A percentile compares a stretch with the other conserved stretches of the same genome.
Evolutionary conservation across 371 early-diverging fungal genomes (phyloP).

Genomic region (Apophysomyces elegans): DNA sequence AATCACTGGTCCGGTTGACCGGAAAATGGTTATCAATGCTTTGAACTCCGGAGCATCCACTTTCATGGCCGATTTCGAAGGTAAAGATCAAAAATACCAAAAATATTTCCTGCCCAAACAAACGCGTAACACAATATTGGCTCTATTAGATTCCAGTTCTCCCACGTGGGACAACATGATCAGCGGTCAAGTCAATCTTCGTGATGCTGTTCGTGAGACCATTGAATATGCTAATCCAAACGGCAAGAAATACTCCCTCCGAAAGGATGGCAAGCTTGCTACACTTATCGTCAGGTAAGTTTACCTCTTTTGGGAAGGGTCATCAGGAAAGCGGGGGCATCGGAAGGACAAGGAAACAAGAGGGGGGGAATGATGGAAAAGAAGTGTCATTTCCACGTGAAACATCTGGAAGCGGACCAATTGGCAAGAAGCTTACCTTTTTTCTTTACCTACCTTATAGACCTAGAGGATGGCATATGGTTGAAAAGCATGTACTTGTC

Average conservation of each 20-base stretch:
- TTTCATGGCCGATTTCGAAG: constrained; percentile 98
- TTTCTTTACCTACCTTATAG: constrained; percentile 36
- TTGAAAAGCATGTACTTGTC: constrained; percentile 90
- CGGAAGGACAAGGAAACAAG: constrained; percentile 2
- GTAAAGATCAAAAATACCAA: constrained; percentile 33
- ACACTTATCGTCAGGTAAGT: constrained; percentile 86
- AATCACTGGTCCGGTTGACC: constrained; percentile 97
- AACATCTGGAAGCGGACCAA: constrained; percentile 3
- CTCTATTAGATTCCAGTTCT: constrained; percentile 79
- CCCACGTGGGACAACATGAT: constrained; percentile 94
- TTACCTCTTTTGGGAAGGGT: constrained; percentile 10
- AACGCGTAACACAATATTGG: neutral
- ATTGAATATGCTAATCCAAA: constrained; percentile 86
- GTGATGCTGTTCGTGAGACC: constrained; percentile 86
- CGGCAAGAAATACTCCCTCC: constrained; percentile 91
- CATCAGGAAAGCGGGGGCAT: constrained; percentile 5
- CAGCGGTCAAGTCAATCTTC: constrained; percentile 90
- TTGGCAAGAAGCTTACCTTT: constrained; percentile 7
- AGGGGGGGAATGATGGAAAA: neutral
- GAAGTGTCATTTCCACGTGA: constrained; percentile 11
- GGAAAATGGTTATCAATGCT: constrained; percentile 98
- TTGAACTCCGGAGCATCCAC: constrained; percentile 92
- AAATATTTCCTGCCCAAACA: neutral
- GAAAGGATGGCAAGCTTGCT: constrained; percentile 81
- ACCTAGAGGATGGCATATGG: constrained; percentile 98